phyloP scores from a whole-genome alignment of 2,329 filamentous ascomycete species.

The Penicillium sp. region DNA sequence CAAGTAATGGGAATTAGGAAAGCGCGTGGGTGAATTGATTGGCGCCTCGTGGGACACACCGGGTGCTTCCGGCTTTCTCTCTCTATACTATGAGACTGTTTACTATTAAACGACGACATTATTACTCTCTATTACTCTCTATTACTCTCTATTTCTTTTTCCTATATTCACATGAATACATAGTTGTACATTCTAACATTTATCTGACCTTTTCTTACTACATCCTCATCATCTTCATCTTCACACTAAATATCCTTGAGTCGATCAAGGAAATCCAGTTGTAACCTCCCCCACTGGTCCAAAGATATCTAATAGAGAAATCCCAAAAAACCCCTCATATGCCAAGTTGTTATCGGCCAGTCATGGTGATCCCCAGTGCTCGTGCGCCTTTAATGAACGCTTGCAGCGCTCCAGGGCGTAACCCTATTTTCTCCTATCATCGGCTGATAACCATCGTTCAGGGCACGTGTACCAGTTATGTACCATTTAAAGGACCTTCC shows the following conservation, averaged over 20 bases:
- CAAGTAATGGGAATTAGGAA: constrained; percentile 21
- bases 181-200: background rate
- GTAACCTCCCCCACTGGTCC: background rate
- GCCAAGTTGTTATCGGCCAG: constrained; percentile 14
- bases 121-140: background rate
- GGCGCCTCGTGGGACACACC: constrained; percentile 22
- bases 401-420: constrained; percentile 13
- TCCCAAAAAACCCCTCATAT: constrained; percentile 11
- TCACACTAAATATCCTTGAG: background rate
- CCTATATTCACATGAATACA: background rate
- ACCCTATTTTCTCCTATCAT: constrained; percentile 9
- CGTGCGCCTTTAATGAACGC: constrained; percentile 12
- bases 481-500: background rate
- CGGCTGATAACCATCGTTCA: constrained; percentile 6
- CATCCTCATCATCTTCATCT: background rate
- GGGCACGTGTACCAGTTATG: constrained; percentile 8
- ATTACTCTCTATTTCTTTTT: background rate
- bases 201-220: too few species aligned
- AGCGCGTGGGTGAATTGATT: constrained; percentile 25
- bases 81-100: background rate
- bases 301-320: background rate
- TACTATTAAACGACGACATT: background rate
- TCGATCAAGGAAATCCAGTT: constrained; percentile 1
- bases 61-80: constrained; percentile 19
- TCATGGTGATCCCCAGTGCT: constrained; percentile 9